phyloP scores from a whole-genome alignment of 176 grass and related monocot genomes.

The Oryza glumipatula region DNA sequence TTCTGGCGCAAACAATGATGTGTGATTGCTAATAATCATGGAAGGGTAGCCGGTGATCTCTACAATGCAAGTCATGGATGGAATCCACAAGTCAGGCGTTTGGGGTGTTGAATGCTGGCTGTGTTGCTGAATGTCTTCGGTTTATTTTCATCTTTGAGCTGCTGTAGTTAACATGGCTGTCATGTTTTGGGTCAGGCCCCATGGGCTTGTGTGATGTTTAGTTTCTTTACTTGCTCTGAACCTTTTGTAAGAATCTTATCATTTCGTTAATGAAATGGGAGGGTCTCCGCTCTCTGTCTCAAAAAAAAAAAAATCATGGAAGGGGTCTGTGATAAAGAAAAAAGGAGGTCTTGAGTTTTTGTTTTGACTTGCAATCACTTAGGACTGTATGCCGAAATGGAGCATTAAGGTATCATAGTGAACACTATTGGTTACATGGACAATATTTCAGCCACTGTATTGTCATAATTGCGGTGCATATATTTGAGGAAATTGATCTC shows the following conservation, averaged over 20 bases:
- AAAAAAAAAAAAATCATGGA: not conserved
- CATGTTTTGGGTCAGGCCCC: too few species aligned
- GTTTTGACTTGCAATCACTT: not conserved
- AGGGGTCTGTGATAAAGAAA: not conserved
- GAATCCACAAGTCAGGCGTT: too few species aligned
- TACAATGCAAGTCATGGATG: too few species aligned
- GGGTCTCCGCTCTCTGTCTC: too few species aligned
- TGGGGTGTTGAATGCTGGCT: too few species aligned
- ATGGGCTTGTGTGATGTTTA: too few species aligned
- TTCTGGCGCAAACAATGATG: not conserved
- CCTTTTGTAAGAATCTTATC: too few species aligned
- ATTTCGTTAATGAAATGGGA: too few species aligned
- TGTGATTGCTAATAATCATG: not conserved
- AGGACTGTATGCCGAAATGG: conserved; percentile 5
- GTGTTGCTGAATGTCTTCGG: too few species aligned
- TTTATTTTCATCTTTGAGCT: too few species aligned
- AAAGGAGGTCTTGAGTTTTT: not conserved
- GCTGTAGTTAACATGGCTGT: too few species aligned
- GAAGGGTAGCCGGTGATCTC: not conserved
- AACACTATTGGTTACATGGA: not conserved
- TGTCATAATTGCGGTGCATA: not conserved
- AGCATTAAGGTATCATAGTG: not conserved
- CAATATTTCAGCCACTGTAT: not conserved
- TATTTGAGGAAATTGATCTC: not conserved
- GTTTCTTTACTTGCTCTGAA: too few species aligned